Evolutionary conservation across 331 rosid species (phyloP), one percentile per base, ranked within the genome.

Genomic region (Spiraea crenata): DNA sequence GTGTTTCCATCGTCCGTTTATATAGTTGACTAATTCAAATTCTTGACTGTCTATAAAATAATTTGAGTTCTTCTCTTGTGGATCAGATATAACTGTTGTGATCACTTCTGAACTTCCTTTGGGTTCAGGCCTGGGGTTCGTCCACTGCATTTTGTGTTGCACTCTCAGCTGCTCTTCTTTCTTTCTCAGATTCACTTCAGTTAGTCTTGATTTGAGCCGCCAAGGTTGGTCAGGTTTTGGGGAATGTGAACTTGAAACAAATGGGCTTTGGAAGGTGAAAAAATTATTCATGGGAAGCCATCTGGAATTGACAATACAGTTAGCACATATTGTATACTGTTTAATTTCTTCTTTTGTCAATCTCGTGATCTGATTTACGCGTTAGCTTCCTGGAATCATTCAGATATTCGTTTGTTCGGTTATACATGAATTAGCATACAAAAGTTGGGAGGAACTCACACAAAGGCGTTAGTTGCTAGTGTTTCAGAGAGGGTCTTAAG

Each of bases 221-320:
- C 83, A 74, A 71, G 97, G 83, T 19, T 95, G 99, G 99, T 68
- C 68, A 5, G 65, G 37, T 69, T 89, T 79, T 80, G 83, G 82
- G 42, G 90, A 81, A 70, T 81, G 79, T 37, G 95, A 89, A 12
- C 92, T 87, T 57, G 93, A 79, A 95, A 95, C 78, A 89, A 81
- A 77, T 95, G 97, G 99, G 99, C 99, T 44, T 91, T 87, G 81
- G 99, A 95, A 85, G 99, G 99, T 61, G 99, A 95, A 77, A 95
- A 86, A 85, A 91, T 95, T 49, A 63, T 95, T 64, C 99, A 95
- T 76, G 99, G 99, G 76, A 91, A 80, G 78, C 99, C 99, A 11
- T 95, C 99, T 78, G 99, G 99, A 75, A 85, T 95, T 58, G 99
- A 95, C 90, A 95, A 95, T 82, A 82, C 97, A 9, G 96, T 95